Percentiles rank a stretch among this genome's conserved stretches.
phyloP scores from a whole-genome alignment of 495 filamentous ascomycete genomes.

The Penicillium herquei region DNA sequence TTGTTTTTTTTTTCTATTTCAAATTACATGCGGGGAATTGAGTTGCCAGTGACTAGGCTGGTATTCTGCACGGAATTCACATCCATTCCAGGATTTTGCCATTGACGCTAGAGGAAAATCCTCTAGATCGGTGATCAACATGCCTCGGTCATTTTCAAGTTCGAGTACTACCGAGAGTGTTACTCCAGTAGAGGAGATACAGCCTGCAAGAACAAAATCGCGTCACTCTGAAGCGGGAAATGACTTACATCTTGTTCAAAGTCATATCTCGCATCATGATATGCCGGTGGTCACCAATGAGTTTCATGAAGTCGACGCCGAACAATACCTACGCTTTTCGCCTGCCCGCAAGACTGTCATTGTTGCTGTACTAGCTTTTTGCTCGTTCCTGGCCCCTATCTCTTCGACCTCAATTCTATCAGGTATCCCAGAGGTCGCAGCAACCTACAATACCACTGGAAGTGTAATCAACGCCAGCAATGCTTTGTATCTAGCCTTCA shows the following conservation, averaged over 20 bases:
- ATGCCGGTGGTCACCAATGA: conserved; percentile 26
- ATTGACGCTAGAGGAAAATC: not conserved
- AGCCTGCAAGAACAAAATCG: conserved; percentile 14
- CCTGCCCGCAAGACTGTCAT: conserved; percentile 57
- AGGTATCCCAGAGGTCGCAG: conserved; percentile 66
- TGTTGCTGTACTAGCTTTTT: conserved; percentile 62
- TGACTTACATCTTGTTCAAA: conserved; percentile 20
- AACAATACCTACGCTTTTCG: conserved; percentile 54
- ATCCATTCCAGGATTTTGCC: too few relatives aligned
- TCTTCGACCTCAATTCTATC: conserved; percentile 68
- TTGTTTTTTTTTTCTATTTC: not conserved
- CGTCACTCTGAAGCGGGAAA: conserved; percentile 9
- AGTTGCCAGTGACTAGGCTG: not conserved
- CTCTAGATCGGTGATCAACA: not conserved
- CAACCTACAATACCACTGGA: conserved; percentile 58
- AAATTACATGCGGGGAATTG: not conserved
- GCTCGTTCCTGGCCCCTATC: conserved; percentile 66
- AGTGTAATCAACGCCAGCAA: conserved; percentile 68
- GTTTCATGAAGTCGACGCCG: conserved; percentile 38
- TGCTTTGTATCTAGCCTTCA: conserved; percentile 66
- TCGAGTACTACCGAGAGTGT: conserved; percentile 18
- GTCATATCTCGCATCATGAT: conserved; percentile 36
- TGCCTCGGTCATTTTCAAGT: conserved; percentile 16
- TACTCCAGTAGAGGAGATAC: conserved; percentile 8
- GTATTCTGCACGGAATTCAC: too few relatives aligned